Evolutionary conservation across 768 basidiomycete genomes (phyloP).

Genomic region (Clitopilus hobsonii): DNA sequence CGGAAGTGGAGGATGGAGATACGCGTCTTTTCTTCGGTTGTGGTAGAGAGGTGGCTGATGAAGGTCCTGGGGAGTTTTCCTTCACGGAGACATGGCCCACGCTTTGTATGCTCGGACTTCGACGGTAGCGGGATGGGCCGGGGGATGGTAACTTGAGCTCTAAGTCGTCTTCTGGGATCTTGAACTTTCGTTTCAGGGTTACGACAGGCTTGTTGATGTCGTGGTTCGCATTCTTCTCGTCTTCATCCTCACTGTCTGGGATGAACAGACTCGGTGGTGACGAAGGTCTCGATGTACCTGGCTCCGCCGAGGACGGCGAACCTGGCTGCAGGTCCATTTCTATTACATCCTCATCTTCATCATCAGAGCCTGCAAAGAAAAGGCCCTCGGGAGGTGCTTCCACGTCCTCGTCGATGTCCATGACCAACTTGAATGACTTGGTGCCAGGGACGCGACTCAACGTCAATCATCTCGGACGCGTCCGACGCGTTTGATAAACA

Average conservation of each 20-base stretch:
- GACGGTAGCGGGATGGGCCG: slow-evolving; percentile 23
- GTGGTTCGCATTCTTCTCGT: slow-evolving; percentile 2
- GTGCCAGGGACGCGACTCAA: slow-evolving; percentile 18
- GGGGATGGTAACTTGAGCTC: slow-evolving; percentile 18
- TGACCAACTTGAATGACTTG: slow-evolving; percentile 4
- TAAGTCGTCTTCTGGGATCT: slow-evolving; percentile 6
- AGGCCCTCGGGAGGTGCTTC: slow-evolving; percentile 29
- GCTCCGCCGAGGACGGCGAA: slow-evolving; percentile 10
- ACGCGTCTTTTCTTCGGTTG: slow-evolving; percentile 53
- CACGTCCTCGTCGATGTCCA: slow-evolving; percentile 21
- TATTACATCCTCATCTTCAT: slow-evolving; percentile 32
- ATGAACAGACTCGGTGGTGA: slow-evolving; percentile 26
- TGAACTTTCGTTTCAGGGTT: slow-evolving; percentile 14
- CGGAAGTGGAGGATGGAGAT: slow-evolving; percentile 21
- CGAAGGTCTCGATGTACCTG: slow-evolving; percentile 8
- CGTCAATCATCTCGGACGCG: slow-evolving; percentile 23
- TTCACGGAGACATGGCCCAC: slow-evolving; percentile 21
- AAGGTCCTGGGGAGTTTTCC: slow-evolving; percentile 6
- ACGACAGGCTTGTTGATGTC: slow-evolving; percentile 5
- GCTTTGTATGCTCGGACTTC: slow-evolving; percentile 37
- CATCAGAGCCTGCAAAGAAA: slow-evolving; percentile 63
- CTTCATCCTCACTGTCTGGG: slow-evolving; percentile 30
- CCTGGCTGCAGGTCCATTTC: slow-evolving; percentile 8
- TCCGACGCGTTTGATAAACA: slow-evolving; percentile 33
- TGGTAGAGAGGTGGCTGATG: slow-evolving; percentile 5